Base-by-base conservation (phyloP, 768 basidiomycete genomes). In the Pholiota microspora region DNA sequence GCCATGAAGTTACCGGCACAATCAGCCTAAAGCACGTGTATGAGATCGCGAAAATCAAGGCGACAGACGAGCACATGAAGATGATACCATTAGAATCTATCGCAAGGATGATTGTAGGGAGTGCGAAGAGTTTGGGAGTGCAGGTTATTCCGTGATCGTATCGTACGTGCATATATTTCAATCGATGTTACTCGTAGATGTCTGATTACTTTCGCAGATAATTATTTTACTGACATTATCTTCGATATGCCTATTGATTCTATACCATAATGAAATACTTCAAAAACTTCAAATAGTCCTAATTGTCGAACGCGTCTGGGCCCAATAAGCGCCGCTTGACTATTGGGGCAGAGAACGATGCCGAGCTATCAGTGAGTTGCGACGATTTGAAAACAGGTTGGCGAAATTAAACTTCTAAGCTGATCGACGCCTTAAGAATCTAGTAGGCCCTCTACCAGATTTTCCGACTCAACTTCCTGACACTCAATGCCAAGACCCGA, bases 21-120 rank as follows among this genome's bases (percentile, higher is more conserved):
- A 80, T 98, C 69, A 90, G 83, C 67, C 80, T 98, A 64, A 99
- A 99, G 78, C 95, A 98, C 78, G 82, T 98, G 68, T 98, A 94
- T 72, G 97, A 98, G 78, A 97, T 99, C 68, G 93, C 96, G 32
- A 96, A 92, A 80, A 90, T 99, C 71, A 99, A 99, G 77, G 81
- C 84, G 50, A 83, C 80, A 65, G 97, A 99, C 74, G 88, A 88
- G 59, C 88, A 93, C 69, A 75, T 97, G 78, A 89, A 83, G 74
- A 89, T 89, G 67, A 78, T 97, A 59, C 83, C 85, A 59, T 78
- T 96, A 59, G 91, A 97, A 77, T 84, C 85, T 62, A 88, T 99
- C 49, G 88, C 92, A 25, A 87, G 87, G 66, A 91, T 90, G 69
- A 79, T 98, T 59, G 75, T 97, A 60, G 95, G 93, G 47, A 92